These are phyloP conservation scores for Zea mays DNA, from an alignment of 176 grass and related monocot genomes.

Conservation along the genomic window DNA sequence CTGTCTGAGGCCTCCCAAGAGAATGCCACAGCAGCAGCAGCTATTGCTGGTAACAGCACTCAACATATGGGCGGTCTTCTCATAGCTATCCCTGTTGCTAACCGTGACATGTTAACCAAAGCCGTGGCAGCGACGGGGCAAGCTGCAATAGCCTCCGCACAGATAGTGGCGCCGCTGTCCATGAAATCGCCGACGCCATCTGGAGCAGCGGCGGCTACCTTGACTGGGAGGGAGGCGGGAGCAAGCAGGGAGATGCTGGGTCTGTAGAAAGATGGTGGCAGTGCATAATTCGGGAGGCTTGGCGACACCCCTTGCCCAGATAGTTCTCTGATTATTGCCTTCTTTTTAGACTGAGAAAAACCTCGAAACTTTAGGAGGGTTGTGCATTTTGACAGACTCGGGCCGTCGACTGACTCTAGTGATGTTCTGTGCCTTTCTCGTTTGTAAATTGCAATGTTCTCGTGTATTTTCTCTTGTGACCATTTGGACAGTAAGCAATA, in stretches of 20 bases:
- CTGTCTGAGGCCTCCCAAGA: background rate
- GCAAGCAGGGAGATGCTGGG: constrained; percentile 28
- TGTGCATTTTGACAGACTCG: constrained; percentile 14
- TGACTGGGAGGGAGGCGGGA: constrained; percentile 2
- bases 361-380: background rate
- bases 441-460: background rate
- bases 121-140: background rate
- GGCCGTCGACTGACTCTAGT: constrained; percentile 7
- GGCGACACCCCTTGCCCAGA: background rate
- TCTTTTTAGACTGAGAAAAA: constrained; percentile 1
- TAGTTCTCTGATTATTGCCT: constrained; percentile 24
- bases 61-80: constrained; percentile 34
- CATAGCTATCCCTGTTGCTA: constrained; percentile 11
- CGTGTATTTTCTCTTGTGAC: constrained; percentile 1
- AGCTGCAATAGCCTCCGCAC: constrained; percentile 5
- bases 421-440: background rate
- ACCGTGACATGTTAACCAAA: constrained; percentile 19
- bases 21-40: constrained; percentile 12
- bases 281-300: constrained; percentile 9
- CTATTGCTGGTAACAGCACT: constrained; percentile 36
- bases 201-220: background rate
- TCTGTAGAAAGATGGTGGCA: constrained; percentile 12
- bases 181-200: constrained; percentile 31
- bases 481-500: background rate
- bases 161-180: constrained; percentile 17